These are phyloP conservation scores for Termitomyces heimii DNA, from an alignment of 768 basidiomycete species.

Conservation along the genomic window DNA sequence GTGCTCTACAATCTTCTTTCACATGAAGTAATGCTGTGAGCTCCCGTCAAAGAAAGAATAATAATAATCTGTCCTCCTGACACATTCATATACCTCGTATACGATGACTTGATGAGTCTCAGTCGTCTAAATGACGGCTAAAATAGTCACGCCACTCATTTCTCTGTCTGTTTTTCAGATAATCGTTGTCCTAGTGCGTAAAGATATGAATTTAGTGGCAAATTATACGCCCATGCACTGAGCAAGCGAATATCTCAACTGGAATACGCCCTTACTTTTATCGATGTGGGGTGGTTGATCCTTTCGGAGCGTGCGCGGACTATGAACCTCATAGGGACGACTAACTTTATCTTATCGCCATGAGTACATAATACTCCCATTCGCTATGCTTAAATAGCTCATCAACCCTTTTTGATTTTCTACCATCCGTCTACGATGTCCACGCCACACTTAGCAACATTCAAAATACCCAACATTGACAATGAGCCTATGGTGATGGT, in stretches of 20 bases:
- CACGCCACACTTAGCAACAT: slow-evolving; percentile 73
- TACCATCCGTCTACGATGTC: slow-evolving; percentile 39
- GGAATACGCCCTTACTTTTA: neutral
- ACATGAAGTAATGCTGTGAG: too few relatives aligned
- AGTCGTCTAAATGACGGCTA: too few relatives aligned
- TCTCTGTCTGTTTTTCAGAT: neutral
- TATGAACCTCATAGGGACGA: neutral
- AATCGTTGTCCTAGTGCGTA: neutral
- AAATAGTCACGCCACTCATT: too few relatives aligned
- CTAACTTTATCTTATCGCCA: slow-evolving; percentile 4
- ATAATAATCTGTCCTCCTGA: too few relatives aligned
- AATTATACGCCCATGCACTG: neutral
- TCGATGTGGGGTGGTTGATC: neutral
- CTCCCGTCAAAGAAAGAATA: too few relatives aligned
- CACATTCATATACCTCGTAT: too few relatives aligned
- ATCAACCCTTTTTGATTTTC: neutral
- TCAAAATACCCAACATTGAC: slow-evolving; percentile 78
- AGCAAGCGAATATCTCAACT: neutral
- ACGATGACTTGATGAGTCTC: too few relatives aligned
- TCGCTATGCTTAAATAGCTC: slow-evolving; percentile 7
- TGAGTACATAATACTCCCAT: neutral
- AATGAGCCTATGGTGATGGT: slow-evolving; percentile 90
- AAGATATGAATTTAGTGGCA: neutral
- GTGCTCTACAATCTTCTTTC: too few relatives aligned
- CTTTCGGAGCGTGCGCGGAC: neutral